Conservation (phyloP, 129 eudicot species). For the Flaveria bidentis region DNA sequence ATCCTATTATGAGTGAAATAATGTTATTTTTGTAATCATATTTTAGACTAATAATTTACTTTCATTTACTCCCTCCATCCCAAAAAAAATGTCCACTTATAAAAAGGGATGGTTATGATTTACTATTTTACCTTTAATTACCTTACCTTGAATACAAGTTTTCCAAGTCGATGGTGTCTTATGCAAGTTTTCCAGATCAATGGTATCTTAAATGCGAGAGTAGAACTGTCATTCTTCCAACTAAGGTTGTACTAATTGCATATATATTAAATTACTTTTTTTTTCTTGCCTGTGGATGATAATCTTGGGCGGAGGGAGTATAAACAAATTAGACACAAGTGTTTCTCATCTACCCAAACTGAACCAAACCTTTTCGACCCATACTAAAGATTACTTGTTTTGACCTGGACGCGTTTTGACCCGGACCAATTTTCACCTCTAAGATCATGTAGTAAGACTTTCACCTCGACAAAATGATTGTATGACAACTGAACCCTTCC, state of each 20-base stretch:
- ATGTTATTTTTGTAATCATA: background rate
- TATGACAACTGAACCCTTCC: constrained; percentile 47
- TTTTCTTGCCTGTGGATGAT: background rate
- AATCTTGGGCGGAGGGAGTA: background rate
- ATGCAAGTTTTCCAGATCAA: no score
- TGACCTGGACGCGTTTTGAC: background rate
- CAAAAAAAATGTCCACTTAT: background rate
- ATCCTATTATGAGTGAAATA: background rate
- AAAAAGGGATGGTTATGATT: background rate
- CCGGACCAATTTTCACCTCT: constrained; percentile 10
- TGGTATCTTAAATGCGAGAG: no score
- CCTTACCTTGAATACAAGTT: background rate
- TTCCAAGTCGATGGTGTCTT: background rate
- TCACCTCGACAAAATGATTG: constrained; percentile 81
- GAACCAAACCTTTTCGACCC: background rate
- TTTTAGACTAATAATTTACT: background rate
- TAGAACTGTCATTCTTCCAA: no score
- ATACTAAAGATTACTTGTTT: background rate
- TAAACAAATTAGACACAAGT: background rate
- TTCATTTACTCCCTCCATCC: background rate
- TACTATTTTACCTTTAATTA: background rate
- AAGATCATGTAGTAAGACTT: constrained; percentile 10
- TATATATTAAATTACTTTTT: background rate
- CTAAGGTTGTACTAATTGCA: background rate
- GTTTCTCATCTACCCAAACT: background rate